phyloP scores from a whole-genome alignment of 257 asterid species.

The Penstemon davidsonii region DNA sequence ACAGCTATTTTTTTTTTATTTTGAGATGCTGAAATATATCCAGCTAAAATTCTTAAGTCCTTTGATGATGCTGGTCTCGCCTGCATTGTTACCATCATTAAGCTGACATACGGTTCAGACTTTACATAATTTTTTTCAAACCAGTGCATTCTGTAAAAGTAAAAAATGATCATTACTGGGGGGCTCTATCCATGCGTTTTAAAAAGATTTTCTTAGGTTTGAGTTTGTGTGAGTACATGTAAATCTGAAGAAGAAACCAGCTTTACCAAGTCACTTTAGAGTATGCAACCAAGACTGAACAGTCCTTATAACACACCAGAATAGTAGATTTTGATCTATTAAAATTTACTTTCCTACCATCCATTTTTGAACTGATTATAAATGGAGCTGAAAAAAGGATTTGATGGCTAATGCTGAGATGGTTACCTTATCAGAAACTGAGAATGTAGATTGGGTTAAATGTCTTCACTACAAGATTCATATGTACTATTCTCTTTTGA shows the following conservation, averaged over 20 bases:
- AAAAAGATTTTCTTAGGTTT: neutral
- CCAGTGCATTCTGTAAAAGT: too few relatives aligned
- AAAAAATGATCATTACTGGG: too few relatives aligned
- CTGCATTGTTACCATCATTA: too few relatives aligned
- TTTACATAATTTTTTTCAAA: too few relatives aligned
- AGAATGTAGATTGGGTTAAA: too few relatives aligned
- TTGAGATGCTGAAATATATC: slow-evolving; percentile 8
- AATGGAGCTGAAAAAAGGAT: neutral
- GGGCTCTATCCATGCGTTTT: too few relatives aligned
- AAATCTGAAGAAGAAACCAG: neutral
- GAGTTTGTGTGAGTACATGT: slow-evolving; percentile 13
- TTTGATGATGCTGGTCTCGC: too few relatives aligned
- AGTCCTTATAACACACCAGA: neutral
- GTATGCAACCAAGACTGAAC: neutral
- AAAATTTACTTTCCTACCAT: neutral
- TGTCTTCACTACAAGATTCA: too few relatives aligned
- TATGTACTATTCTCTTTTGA: too few relatives aligned
- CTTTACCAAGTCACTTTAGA: slow-evolving; percentile 4
- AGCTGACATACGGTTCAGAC: too few relatives aligned
- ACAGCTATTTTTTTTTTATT: neutral
- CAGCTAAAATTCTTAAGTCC: too few relatives aligned
- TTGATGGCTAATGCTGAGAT: neutral
- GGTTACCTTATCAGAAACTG: too few relatives aligned
- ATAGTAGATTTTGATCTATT: neutral
- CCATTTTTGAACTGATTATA: neutral